Conservation (phyloP, 2,329 filamentous ascomycete genomes). For the Fusarium temperatum region DNA sequence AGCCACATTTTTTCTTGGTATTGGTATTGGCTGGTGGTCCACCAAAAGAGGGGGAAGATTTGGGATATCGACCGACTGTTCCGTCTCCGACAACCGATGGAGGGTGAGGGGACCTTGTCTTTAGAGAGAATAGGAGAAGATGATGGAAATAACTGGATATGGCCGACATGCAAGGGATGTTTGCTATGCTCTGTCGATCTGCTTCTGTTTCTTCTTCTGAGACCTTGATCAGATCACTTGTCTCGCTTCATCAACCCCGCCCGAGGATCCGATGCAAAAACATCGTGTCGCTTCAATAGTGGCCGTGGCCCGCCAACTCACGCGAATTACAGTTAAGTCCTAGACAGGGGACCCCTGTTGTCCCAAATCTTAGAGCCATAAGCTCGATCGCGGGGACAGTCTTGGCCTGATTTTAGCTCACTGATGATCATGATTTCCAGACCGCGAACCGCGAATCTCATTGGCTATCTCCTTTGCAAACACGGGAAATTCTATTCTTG, state of each 20-base stretch:
- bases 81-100: slow-evolving; percentile 13
- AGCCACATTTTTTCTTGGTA: slow-evolving; percentile 13
- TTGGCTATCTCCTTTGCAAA: not conserved
- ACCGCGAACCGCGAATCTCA: not conserved
- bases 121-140: not conserved
- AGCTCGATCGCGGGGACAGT: slow-evolving; percentile 17
- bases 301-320: not conserved
- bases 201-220: too few relatives aligned
- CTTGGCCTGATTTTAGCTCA: slow-evolving; percentile 5
- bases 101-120: not conserved
- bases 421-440: slow-evolving; percentile 1
- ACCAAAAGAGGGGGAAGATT: not conserved
- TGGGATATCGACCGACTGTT: not conserved
- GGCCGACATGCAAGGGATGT: not conserved
- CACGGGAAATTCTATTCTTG: slow-evolving; percentile 8
- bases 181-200: not conserved
- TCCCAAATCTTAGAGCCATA: not conserved
- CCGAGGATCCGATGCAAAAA: slow-evolving; percentile 11
- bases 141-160: not conserved
- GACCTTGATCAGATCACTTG: not conserved
- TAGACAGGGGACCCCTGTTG: slow-evolving; percentile 8
- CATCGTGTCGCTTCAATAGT: slow-evolving; percentile 18
- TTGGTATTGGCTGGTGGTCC: not conserved
- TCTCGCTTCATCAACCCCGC: not conserved
- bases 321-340: not conserved